Conservation (phyloP, 208 protist species). For the Crithidia mellificae region DNA sequence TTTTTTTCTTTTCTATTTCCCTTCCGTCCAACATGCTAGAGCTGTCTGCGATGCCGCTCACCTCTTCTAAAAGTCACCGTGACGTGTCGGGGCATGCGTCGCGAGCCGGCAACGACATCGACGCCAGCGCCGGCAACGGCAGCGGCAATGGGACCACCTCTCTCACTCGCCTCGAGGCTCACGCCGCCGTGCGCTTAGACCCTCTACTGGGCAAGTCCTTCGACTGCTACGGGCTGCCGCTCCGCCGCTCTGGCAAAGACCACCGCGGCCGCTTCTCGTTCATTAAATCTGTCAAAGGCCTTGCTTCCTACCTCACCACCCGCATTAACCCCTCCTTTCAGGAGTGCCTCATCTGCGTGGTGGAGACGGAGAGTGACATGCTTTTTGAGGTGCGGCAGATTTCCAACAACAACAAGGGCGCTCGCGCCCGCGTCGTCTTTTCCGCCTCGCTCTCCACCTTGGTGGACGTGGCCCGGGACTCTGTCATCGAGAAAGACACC, state of each 20-base stretch:
- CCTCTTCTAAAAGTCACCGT: slow-evolving; percentile 12
- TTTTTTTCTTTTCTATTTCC: slow-evolving; percentile 9
- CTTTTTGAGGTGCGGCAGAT: slow-evolving; percentile 42
- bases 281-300: slow-evolving; percentile 30
- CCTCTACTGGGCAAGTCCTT: slow-evolving; percentile 32
- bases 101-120: background rate
- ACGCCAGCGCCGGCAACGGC: too few relatives aligned
- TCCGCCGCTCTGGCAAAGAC: slow-evolving; percentile 5
- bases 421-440: slow-evolving; percentile 21
- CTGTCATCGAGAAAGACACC: slow-evolving; percentile 46
- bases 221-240: slow-evolving; percentile 44
- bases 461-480: slow-evolving; percentile 52
- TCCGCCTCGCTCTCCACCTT: slow-evolving; percentile 38
- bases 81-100: background rate
- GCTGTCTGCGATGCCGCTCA: slow-evolving; percentile 6
- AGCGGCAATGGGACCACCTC: background rate
- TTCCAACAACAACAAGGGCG: slow-evolving; percentile 1
- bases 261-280: slow-evolving; percentile 21
- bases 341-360: slow-evolving; percentile 46
- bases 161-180: slow-evolving; percentile 31
- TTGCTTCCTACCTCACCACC: slow-evolving; percentile 46
- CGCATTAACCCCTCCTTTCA: slow-evolving; percentile 49
- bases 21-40: background rate
- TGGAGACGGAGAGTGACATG: slow-evolving; percentile 38
- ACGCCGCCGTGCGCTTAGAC: slow-evolving; percentile 49